Evolutionary conservation across 2,329 filamentous ascomycete genomes (phyloP).

Genomic region (Alternaria metachromatica): DNA sequence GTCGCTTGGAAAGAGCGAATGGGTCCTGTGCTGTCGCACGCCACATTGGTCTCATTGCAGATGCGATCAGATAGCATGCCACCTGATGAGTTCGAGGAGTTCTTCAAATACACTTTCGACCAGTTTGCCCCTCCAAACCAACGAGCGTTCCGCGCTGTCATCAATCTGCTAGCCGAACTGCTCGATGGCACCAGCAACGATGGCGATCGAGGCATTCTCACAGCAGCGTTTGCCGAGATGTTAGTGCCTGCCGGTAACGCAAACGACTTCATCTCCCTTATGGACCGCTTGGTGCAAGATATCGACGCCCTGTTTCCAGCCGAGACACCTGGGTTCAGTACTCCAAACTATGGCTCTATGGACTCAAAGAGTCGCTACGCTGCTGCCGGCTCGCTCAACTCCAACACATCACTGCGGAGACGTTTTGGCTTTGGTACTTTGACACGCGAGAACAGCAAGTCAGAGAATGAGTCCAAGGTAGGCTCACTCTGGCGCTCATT

Average conservation of each 20-base stretch:
- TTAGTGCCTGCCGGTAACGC: constrained; percentile 79
- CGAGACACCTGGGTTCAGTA: constrained; percentile 53
- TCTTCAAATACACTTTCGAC: constrained; percentile 60
- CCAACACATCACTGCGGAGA: constrained; percentile 84
- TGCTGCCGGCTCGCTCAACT: constrained; percentile 77
- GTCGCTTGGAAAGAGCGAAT: constrained; percentile 89
- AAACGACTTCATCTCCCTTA: constrained; percentile 82
- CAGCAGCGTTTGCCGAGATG: constrained; percentile 86
- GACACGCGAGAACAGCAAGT: constrained; percentile 79
- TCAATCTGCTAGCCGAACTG: constrained; percentile 85
- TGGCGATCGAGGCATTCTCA: constrained; percentile 85
- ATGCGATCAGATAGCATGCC: constrained; percentile 66
- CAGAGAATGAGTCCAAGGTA: constrained; percentile 70
- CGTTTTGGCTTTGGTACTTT: constrained; percentile 82
- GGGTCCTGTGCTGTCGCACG: constrained; percentile 78
- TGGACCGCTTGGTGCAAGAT: constrained; percentile 89
- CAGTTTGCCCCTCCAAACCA: constrained; percentile 66
- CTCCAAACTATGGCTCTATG: constrained; percentile 63
- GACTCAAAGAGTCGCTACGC: constrained; percentile 65
- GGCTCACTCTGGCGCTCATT: constrained; percentile 85
- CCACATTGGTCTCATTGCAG: constrained; percentile 77
- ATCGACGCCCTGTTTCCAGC: constrained; percentile 88
- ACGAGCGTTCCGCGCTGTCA: constrained; percentile 80
- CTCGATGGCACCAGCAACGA: constrained; percentile 91
- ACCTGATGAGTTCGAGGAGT: constrained; percentile 72